Evolutionary conservation across 2,329 filamentous ascomycete genomes (phyloP), one percentile per base, ranked within the genome.

Genomic region (Aspergillus piperis): DNA sequence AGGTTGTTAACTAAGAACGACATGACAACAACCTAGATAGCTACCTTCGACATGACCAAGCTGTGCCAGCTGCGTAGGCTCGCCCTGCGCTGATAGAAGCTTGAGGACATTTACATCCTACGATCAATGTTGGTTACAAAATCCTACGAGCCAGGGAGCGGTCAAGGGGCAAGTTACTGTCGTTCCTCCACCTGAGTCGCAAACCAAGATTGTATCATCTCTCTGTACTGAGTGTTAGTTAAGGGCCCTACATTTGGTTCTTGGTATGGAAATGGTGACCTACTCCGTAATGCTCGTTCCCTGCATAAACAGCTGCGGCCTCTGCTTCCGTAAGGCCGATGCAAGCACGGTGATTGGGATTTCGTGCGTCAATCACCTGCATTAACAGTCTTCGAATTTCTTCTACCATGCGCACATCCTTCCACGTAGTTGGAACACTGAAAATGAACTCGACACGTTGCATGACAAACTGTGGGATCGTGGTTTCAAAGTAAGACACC

Each of bases 321-420:
- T 84, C 82, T 0, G 82, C 82, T 68, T 84, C 82, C 0, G 82
- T 84, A 15, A 84, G 70, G 0, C 80, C 80, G 53, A 84, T 80
- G 0, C 61, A 70, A 3, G 77, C 74, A 2, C 62, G 69, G 66
- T 83, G 81, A 27, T 70, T 65, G 0, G 63, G 60, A 21, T 62
- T 64, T 51, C 66, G 66, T 11, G 66, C 65, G 60, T 73, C 72
- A 13, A 76, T 72, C 2, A 72, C 73, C 1, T 55, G 50, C 55
- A 69, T 58, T 2, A 77, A 69, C 2, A 75, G 66, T 6, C 44
- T 51, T n/a, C 70, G 62, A 8, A 72, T 77, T 49, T 75, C 68
- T 39, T 73, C 72, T 19, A 78, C 69, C 61, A 77, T 75, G 5
- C 69, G 65, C 17, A 73, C 68, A 60, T 74, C 68, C 55, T 74